Evolutionary conservation across 164 flowering plant genomes (phyloP).

Genomic region (Echeveria elegans): DNA sequence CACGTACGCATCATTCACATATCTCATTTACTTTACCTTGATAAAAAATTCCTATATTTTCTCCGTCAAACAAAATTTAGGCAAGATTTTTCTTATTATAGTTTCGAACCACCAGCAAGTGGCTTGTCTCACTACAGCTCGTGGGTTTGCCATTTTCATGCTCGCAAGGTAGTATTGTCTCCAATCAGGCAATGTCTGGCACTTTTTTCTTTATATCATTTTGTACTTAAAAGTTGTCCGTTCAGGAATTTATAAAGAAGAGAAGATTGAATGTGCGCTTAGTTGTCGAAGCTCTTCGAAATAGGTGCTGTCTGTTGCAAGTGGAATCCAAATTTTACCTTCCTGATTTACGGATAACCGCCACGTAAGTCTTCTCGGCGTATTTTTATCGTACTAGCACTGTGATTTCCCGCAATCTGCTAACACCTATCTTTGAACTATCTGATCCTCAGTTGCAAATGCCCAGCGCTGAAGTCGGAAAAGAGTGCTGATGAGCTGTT

Average conservation of each 20-base stretch:
- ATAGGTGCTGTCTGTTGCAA: conserved; percentile 19
- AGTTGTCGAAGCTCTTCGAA: conserved; percentile 38
- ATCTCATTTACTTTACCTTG: conserved; percentile 5
- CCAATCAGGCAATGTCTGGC: background rate
- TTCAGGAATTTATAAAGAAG: conserved; percentile 46
- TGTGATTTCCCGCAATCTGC: background rate
- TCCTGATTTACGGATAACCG: conserved; percentile 34
- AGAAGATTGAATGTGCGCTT: conserved; percentile 39
- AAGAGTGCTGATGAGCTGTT: conserved; percentile 15
- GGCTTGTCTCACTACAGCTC: conserved; percentile 28
- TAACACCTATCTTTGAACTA: background rate
- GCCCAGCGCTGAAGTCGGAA: conserved; percentile 22
- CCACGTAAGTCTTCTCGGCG: conserved; percentile 35
- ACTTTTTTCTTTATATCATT: background rate
- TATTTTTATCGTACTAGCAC: background rate
- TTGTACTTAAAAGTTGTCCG: background rate
- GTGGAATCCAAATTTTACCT: conserved; percentile 22
- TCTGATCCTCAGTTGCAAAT: conserved; percentile 31
- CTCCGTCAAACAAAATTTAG: background rate
- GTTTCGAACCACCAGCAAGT: conserved; percentile 33
- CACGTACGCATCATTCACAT: conserved; percentile 30
- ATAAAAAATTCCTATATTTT: background rate
- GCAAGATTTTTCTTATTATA: conserved; percentile 19
- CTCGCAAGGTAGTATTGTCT: conserved; percentile 45
- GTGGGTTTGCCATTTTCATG: conserved; percentile 82